A percentile compares a stretch with the other conserved stretches of the same genome.
phyloP scores from a whole-genome alignment of 371 early-diverging fungal genomes.

The Sporodiniella umbellata region DNA sequence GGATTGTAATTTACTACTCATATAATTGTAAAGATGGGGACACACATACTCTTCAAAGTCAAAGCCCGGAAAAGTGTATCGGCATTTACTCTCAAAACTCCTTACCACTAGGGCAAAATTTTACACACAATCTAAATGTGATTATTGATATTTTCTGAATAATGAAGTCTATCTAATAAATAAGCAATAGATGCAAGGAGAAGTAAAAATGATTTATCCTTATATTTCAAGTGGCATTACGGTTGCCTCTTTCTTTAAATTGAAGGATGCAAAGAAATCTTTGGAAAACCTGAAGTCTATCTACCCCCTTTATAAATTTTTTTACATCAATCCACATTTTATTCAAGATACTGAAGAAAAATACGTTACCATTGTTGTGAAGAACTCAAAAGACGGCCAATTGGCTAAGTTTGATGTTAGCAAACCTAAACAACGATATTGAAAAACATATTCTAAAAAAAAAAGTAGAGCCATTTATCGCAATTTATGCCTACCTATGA shows the following conservation, averaged over 20 bases:
- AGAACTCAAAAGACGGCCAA: background rate
- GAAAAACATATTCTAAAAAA: background rate
- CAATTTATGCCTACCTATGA: constrained; percentile 6
- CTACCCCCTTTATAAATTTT: background rate
- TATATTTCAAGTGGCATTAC: background rate
- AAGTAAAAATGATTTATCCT: constrained; percentile 8
- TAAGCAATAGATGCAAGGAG: background rate
- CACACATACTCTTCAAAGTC: background rate
- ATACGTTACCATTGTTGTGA: constrained; percentile 2
- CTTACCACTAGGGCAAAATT: background rate
- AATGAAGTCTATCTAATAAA: background rate
- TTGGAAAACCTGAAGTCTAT: background rate
- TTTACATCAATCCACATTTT: constrained; percentile 6
- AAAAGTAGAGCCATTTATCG: constrained; percentile 4
- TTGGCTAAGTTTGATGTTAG: constrained; percentile 1
- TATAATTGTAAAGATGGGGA: background rate
- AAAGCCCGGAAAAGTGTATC: background rate
- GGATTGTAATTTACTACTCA: too few species aligned
- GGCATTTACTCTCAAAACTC: background rate
- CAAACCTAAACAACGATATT: constrained; percentile 13
- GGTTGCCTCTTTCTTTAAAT: constrained; percentile 10
- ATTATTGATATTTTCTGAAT: background rate
- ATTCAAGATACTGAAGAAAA: background rate
- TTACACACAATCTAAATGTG: background rate
- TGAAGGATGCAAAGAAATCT: constrained; percentile 2